Base-by-base conservation (phyloP, 2,329 filamentous ascomycete genomes). In the Ophiocordyceps camponoti-leonardi region DNA sequence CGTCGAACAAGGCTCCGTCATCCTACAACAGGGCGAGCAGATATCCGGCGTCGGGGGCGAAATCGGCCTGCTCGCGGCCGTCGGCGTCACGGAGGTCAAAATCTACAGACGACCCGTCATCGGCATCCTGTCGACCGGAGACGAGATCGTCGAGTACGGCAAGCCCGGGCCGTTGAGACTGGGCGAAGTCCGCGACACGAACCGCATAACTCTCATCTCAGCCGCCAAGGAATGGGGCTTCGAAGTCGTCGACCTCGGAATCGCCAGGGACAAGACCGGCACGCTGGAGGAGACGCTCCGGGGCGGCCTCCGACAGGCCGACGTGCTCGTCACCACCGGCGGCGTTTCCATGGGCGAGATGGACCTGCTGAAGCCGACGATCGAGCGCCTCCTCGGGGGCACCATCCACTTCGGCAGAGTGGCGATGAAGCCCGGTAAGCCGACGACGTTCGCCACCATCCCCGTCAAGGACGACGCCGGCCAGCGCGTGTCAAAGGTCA, bases 311-410 rank as follows among this genome's bases (percentile, higher is more conserved):
- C 75, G 83, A 19, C 68, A 69, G 43, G 79, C 81, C 23, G 88
- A 95, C 56, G 67, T 96, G 13, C 73, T 98, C 47, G 79, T 98
- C 56, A 96, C 92, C 16, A 90, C 84, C 0, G 92, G 92, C 20
- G 92, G 92, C 43, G 92, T 96, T 19, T 94, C 86, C 11, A 98
- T 98, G 92, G 92, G 92, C 47, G 92, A 98, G 64, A 77, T 95
- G 2, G 92, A 98, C 61, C 79, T 98, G 8, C 76, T 98, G 19
- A 98, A 98, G 61, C 90, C 92, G 0, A 96, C 90, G 0, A 85
- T 98, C 54, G 92, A 96, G 67, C 81, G 90, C 40, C 72, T 79
- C 1, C 75, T 98, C 1, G 86, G 87, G 47, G 92, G 92, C 8
- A 92, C 81, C 0, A 94, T 98, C 52, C 92, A 95, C 62, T 98